Percentiles rank a stretch among this genome's conserved stretches.
phyloP scores from a whole-genome alignment of 345 rosid species.

The Boechera divaricarpa region DNA sequence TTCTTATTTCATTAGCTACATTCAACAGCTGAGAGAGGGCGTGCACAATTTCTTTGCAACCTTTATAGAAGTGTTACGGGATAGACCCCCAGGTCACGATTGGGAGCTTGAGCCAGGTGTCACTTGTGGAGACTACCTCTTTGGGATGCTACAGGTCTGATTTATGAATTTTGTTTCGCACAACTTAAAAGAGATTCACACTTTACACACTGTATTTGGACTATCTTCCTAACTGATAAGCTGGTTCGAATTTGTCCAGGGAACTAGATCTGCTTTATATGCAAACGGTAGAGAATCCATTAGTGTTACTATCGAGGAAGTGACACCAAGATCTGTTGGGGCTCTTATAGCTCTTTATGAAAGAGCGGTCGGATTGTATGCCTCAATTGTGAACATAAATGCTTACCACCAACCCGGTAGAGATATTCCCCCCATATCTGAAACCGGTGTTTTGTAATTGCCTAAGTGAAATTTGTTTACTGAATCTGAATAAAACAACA shows the following conservation, averaged over 20 bases:
- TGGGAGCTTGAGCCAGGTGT: slow-evolving; percentile 99
- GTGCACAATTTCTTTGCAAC: slow-evolving; percentile 97
- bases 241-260: slow-evolving; percentile 56
- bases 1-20: slow-evolving; percentile 62
- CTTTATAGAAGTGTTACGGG: slow-evolving; percentile 93
- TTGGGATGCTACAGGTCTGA: slow-evolving; percentile 97
- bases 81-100: slow-evolving; percentile 99
- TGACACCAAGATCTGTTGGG: slow-evolving; percentile 90
- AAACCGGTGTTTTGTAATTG: slow-evolving; percentile 8
- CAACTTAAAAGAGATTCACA: slow-evolving; percentile 24
- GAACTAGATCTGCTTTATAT: slow-evolving; percentile 97
- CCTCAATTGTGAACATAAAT: slow-evolving; percentile 81
- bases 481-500: slow-evolving; percentile 20
- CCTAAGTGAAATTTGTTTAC: neutral
- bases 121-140: slow-evolving; percentile 96
- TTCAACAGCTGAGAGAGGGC: slow-evolving; percentile 98
- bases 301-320: slow-evolving; percentile 88
- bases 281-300: slow-evolving; percentile 88
- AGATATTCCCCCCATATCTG: slow-evolving; percentile 1
- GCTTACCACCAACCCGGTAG: slow-evolving; percentile 98
- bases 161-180: slow-evolving; percentile 6
- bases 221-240: slow-evolving; percentile 19
- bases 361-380: slow-evolving; percentile 96
- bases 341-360: slow-evolving; percentile 94
- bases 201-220: slow-evolving; percentile 15